Conservation (phyloP, 805 yeast species). For the Wickerhamiella alocasiicola region DNA sequence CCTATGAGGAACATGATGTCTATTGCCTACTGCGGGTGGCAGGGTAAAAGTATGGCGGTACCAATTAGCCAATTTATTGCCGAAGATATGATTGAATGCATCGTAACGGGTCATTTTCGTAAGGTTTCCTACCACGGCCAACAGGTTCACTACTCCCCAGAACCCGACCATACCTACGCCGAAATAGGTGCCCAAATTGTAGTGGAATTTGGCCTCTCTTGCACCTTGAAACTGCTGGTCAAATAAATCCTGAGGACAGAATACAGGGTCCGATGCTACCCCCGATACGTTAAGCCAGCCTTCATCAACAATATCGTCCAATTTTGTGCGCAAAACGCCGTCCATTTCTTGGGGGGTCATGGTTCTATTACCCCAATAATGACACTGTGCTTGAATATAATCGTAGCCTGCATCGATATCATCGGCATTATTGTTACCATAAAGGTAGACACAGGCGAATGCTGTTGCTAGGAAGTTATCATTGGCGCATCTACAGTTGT, state of each 20-base stretch:
- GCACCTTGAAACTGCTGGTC: conserved; percentile 19
- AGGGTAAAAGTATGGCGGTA: conserved; percentile 24
- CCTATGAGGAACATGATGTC: conserved; percentile 24
- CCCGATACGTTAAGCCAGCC: conserved; percentile 8
- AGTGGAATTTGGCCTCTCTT: conserved; percentile 22
- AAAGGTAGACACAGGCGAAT: conserved; percentile 21
- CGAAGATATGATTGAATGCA: conserved; percentile 23
- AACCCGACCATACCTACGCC: conserved; percentile 25
- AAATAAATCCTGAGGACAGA: conserved; percentile 14
- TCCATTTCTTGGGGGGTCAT: conserved; percentile 21
- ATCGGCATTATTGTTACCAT: conserved; percentile 17
- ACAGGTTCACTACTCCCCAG: conserved; percentile 23
- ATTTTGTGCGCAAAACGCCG: conserved; percentile 24
- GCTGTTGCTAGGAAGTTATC: conserved; percentile 25
- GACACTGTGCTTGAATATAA: conserved; percentile 23
- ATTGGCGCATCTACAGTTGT: conserved; percentile 23
- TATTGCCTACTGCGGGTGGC: conserved; percentile 25
- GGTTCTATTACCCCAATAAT: conserved; percentile 22
- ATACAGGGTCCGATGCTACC: conserved; percentile 15
- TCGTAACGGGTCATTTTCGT: conserved; percentile 19
- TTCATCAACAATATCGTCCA: conserved; percentile 12
- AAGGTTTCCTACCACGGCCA: conserved; percentile 19
- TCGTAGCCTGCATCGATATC: conserved; percentile 20
- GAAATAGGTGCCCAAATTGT: conserved; percentile 22
- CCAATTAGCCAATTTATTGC: conserved; percentile 17